Evolutionary conservation across 345 rosid species (phyloP).

Genomic region (Leavenworthia alabamica): DNA sequence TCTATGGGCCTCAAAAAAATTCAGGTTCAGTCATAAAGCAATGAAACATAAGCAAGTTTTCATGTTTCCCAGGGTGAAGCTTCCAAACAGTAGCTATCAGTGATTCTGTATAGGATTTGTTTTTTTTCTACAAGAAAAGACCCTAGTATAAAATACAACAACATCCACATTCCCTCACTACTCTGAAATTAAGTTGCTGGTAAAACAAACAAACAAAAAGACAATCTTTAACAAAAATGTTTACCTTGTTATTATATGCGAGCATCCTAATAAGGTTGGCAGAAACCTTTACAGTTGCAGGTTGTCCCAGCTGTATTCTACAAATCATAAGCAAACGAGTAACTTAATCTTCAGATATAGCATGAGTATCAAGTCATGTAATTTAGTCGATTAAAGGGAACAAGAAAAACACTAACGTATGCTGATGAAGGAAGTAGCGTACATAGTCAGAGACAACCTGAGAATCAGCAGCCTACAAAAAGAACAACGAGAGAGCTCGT

Average conservation of each 20-base stretch:
- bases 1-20: neutral
- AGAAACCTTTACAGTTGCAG: slow-evolving; percentile 97
- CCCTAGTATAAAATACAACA: no score
- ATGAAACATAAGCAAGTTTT: neutral
- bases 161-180: no score
- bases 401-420: slow-evolving; percentile 58
- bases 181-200: neutral
- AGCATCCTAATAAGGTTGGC: slow-evolving; percentile 83
- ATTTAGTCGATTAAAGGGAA: neutral
- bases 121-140: neutral
- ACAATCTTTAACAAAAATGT: slow-evolving; percentile 8
- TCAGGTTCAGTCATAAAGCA: neutral
- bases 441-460: slow-evolving; percentile 92
- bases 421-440: slow-evolving; percentile 91
- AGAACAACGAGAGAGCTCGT: neutral
- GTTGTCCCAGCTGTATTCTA: slow-evolving; percentile 92
- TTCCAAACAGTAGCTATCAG: neutral
- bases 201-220: neutral
- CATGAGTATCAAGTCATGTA: neutral
- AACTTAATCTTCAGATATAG: no score
- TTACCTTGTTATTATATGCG: slow-evolving; percentile 83
- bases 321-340: slow-evolving; percentile 3
- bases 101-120: neutral
- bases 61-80: neutral
- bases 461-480: slow-evolving; percentile 91